Base-by-base conservation (phyloP, 805 yeast species). In the Candida sonorensis region DNA sequence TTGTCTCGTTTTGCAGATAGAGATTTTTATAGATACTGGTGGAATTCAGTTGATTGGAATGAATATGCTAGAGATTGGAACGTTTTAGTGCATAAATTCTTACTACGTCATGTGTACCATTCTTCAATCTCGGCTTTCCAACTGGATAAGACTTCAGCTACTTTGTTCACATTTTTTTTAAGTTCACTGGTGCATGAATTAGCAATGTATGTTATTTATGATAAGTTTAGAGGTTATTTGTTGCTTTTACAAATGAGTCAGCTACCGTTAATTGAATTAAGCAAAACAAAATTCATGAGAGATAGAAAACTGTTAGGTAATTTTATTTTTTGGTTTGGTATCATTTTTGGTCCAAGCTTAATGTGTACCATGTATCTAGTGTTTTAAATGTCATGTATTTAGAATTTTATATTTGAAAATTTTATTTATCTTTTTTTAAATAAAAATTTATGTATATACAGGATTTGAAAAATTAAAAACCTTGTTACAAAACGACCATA, bases 31-130 rank as follows among this genome's bases (percentile, higher is more conserved):
- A 90, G 94, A 3, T 83, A 86, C 27, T 94, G 98, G 98, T 92
- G 99, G 98, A 85, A 88, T 46, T 83, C 94, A 40, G 75, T 81
- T 13, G 81, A 85, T 26, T 92, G 97, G 96, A 83, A 83, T 36
- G 88, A 88, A 52, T 92, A 84, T 55, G 81, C 96, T 9, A 68
- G 97, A 42, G 77, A 82, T 40, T 94, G 99, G 98, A 92, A 92
- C 54, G 72, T 74, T 8, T 96, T 97, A 0, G 97, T 92, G 15
- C 96, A 92, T 55, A 72, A 76, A 49, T 92, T 92, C 45, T 62
- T 92, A 37, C 63, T 88, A 27, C 72, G 97, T 43, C 99, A 94
- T 53, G 97, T 92, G 3, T 94, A 92, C 56, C 96, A 88, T 53
- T 78, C 94, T 17, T 76, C 92, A 8, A 82, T 90, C 37, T 76